These are phyloP conservation scores for Dichotomocladium elegans DNA, from an alignment of 371 early-diverging fungal species.

Conservation along the genomic window DNA sequence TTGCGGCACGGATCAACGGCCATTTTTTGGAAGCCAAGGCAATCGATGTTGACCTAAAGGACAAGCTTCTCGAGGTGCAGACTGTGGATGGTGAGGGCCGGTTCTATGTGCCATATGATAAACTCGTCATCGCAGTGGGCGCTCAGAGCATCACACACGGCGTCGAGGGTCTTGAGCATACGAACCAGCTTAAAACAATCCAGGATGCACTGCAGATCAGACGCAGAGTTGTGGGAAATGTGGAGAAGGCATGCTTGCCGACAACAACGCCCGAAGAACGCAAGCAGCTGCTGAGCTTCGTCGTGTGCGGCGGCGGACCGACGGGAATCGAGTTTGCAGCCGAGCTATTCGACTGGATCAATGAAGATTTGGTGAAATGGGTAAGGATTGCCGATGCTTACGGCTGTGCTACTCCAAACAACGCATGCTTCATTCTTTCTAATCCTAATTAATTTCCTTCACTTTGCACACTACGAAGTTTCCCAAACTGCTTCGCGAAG, in stretches of 20 bases:
- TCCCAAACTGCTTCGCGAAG: conserved; percentile 58
- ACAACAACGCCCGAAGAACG: conserved; percentile 72
- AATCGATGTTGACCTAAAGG: conserved; percentile 64
- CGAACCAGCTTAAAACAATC: conserved; percentile 67
- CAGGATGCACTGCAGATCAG: conserved; percentile 71
- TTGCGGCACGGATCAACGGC: conserved; percentile 43
- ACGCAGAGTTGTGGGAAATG: conserved; percentile 63
- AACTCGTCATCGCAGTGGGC: conserved; percentile 81
- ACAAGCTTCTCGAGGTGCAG: conserved; percentile 46
- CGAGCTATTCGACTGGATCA: conserved; percentile 80
- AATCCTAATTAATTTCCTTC: too few relatives aligned
- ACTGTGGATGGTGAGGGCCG: conserved; percentile 29
- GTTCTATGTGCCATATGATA: conserved; percentile 72
- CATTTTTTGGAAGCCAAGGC: conserved; percentile 61
- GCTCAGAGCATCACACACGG: conserved; percentile 79
- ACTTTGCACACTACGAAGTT: too few relatives aligned
- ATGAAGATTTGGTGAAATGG: conserved; percentile 75
- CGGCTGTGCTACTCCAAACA: not conserved
- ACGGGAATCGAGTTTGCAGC: conserved; percentile 25
- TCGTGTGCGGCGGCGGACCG: conserved; percentile 16
- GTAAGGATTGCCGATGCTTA: conserved; percentile 22
- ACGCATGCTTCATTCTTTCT: not conserved
- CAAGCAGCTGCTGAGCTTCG: conserved; percentile 62
- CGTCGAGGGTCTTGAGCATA: conserved; percentile 74
- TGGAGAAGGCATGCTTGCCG: conserved; percentile 83